These are phyloP conservation scores for Verbena officinalis DNA, from an alignment of 257 asterid genomes.

Conservation along the genomic window DNA sequence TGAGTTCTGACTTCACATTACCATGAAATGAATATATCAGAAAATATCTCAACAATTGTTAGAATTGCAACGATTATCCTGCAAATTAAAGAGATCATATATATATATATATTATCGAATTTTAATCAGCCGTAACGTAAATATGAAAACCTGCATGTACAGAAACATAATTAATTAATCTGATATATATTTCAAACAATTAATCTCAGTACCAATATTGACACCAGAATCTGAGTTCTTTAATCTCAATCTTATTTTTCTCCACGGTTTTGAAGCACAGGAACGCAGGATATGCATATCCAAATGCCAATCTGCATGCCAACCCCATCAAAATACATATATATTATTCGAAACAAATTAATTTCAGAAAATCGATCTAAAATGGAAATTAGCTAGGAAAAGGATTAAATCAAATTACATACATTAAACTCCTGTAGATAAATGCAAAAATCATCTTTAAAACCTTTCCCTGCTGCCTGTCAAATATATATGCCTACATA, in stretches of 20 bases:
- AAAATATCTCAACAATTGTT: constrained; percentile 56
- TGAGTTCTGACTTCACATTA: too few species aligned
- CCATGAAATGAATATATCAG: constrained; percentile 72
- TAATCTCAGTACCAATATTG: constrained; percentile 94
- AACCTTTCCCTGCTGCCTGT: constrained; percentile 29
- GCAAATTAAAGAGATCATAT: neutral
- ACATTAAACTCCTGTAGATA: constrained; percentile 65
- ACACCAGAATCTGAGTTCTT: constrained; percentile 91
- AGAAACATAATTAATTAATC: too few species aligned
- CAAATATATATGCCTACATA: constrained; percentile 10
- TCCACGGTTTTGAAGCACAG: constrained; percentile 81
- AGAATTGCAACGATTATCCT: constrained; percentile 77
- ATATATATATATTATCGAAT: neutral
- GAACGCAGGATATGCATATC: constrained; percentile 95
- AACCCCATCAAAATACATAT: neutral
- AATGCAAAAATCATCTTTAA: constrained; percentile 69
- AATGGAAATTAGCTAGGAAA: neutral
- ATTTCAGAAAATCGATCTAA: neutral
- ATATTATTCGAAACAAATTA: neutral
- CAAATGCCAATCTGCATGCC: constrained; percentile 69
- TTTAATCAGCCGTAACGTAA: too few species aligned
- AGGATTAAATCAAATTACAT: constrained; percentile 25
- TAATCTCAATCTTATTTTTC: constrained; percentile 65
- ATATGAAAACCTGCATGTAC: too few species aligned
- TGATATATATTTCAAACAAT: too few species aligned